Evolutionary conservation across 805 yeast species (phyloP).

Genomic region (Starmerella sirachaensis): DNA sequence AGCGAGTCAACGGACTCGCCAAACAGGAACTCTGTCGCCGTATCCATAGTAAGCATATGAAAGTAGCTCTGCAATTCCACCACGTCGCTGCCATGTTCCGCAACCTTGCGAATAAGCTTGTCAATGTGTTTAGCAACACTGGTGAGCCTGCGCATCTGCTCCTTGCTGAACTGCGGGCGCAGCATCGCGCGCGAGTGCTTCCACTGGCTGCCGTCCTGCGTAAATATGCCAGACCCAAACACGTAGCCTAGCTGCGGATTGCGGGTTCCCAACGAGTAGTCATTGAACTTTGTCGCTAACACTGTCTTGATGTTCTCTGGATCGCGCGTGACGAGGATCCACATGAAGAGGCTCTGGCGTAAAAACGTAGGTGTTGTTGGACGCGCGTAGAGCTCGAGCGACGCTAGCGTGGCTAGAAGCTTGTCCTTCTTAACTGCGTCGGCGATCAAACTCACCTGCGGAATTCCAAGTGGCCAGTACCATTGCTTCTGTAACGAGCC

Average conservation of each 20-base stretch:
- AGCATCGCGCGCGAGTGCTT: constrained; percentile 29
- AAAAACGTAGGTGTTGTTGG: neutral
- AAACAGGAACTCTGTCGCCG: constrained; percentile 22
- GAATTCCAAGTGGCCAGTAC: constrained; percentile 4
- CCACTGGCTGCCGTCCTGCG: constrained; percentile 29
- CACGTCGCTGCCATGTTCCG: constrained; percentile 5
- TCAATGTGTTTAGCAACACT: constrained; percentile 24
- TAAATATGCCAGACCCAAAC: constrained; percentile 30
- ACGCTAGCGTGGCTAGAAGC: neutral
- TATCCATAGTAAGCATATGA: constrained; percentile 23
- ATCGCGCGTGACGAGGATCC: constrained; percentile 19
- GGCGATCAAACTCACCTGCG: too few species aligned
- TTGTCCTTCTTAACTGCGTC: constrained; percentile 1
- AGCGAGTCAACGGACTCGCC: constrained; percentile 12
- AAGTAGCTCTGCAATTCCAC: constrained; percentile 18
- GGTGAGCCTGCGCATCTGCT: constrained; percentile 26
- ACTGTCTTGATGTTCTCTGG: constrained; percentile 26
- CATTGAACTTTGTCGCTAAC: constrained; percentile 26
- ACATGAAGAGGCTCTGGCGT: constrained; percentile 9
- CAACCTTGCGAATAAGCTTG: constrained; percentile 14
- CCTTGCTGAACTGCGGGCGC: constrained; percentile 29
- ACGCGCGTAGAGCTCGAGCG: neutral
- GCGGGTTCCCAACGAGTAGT: constrained; percentile 27
- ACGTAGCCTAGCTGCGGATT: constrained; percentile 23
- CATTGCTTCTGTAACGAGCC: neutral